Base-by-base conservation (phyloP, 768 basidiomycete species). In the Favolaschia claudopus region DNA sequence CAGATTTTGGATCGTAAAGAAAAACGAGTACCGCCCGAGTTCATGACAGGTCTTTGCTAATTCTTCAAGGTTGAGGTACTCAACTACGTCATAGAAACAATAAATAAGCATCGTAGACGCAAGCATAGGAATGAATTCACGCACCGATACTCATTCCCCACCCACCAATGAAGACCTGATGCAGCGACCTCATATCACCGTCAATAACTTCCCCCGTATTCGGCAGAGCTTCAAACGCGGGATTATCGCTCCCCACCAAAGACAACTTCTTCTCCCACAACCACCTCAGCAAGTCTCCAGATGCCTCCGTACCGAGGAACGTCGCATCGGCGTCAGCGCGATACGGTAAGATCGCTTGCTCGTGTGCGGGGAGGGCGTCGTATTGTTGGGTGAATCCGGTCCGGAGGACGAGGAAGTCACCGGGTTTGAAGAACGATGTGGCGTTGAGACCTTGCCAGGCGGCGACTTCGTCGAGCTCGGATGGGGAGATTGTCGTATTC, bases 351-450 rank as follows among this genome's bases (percentile, higher is more conserved):
- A 54, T 24, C 7, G 24, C 22, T 39, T 63, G 62, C 13, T 47
- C 62, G 29, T 59, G 46, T 4, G 19, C n/a, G 1, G 62, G 44
- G 7, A 60, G 40, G 3, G 62, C 51, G 6, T 2, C 2, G 39
- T 63, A 63, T 38, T 60, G 52, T 24, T 63, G 53, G 7, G 58
- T 56, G 19, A 59, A 63, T 0, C 62, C 62, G 0, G 58, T 63
- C 17, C 62, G 56, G 14, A 63, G 22, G 22, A 63, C 42, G 32
- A 63, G 62, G 40, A 59, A 63, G 47, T 63, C 62, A 1, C 62
- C 62, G 3, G 62, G 62, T 8, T 36, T 36, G 27, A 40, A 6
- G 50, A 58, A 58, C 9, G 47, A 31, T 2, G 14, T 24, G 1
- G 60, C 38, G 54, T 61, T 46, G 34, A 62, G 40, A 7, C 60